Conservation (phyloP, 257 asterid species). For the Scutellaria baicalensis region DNA sequence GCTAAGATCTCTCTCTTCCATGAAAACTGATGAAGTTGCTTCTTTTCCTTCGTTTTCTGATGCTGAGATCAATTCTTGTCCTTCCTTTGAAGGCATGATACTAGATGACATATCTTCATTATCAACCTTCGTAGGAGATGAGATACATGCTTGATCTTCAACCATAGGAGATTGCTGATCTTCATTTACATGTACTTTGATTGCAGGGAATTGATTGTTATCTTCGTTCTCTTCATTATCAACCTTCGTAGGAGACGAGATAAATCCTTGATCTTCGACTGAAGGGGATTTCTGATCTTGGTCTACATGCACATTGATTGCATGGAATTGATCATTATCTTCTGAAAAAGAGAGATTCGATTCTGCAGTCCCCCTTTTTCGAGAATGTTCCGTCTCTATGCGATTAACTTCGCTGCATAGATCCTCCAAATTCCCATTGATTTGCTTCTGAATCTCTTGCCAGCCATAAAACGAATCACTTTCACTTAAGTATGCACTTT, state of each 20-base stretch:
- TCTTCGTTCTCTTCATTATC: constrained; percentile 9
- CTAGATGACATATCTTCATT: constrained; percentile 12
- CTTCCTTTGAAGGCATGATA: constrained; percentile 13
- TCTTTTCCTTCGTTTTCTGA: constrained; percentile 17
- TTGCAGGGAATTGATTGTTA: neutral
- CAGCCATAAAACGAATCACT: constrained; percentile 49
- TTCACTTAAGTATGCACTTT: constrained; percentile 38
- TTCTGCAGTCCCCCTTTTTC: constrained; percentile 10
- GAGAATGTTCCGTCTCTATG: constrained; percentile 38
- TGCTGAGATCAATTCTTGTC: constrained; percentile 16
- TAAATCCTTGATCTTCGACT: constrained; percentile 14
- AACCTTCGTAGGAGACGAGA: neutral
- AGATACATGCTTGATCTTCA: constrained; percentile 11
- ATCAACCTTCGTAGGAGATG: neutral
- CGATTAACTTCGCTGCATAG: constrained; percentile 60
- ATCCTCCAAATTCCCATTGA: constrained; percentile 44
- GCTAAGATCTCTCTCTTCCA: neutral
- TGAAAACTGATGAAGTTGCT: neutral
- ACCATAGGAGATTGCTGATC: constrained; percentile 3
- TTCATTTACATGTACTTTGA: constrained; percentile 12
- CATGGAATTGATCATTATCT: constrained; percentile 13
- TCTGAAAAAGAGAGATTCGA: constrained; percentile 16
- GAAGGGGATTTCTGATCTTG: constrained; percentile 3
- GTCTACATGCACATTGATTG: constrained; percentile 12
- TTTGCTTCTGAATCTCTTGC: constrained; percentile 54